Evolutionary conservation across 495 filamentous ascomycete genomes (phyloP).

Genomic region (Penicillium ochrochloron): DNA sequence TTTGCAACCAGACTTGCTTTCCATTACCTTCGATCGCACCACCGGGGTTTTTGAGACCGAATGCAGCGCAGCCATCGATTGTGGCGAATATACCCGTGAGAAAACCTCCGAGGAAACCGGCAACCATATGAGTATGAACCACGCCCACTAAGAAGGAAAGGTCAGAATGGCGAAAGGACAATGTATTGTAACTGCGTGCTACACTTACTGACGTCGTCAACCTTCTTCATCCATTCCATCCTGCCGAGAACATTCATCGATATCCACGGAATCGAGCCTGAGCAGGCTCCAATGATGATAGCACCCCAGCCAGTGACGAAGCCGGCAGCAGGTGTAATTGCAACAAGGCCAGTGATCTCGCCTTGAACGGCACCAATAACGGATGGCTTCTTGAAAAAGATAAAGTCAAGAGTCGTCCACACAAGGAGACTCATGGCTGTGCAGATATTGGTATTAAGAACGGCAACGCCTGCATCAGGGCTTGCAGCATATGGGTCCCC

Average conservation of each 20-base stretch:
- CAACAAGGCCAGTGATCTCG: constrained; percentile 60
- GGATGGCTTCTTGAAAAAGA: constrained; percentile 56
- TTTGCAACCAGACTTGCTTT: constrained; percentile 56
- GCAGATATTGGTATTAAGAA: constrained; percentile 61
- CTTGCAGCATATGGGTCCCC: constrained; percentile 60
- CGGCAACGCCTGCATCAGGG: constrained; percentile 60
- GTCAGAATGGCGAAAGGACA: background rate
- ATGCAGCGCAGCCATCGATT: constrained; percentile 51
- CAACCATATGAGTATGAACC: constrained; percentile 59
- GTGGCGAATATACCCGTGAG: constrained; percentile 59
- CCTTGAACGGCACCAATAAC: constrained; percentile 58
- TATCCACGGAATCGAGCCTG: constrained; percentile 57
- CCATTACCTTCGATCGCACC: constrained; percentile 59
- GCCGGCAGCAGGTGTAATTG: constrained; percentile 61
- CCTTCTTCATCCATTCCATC: constrained; percentile 46
- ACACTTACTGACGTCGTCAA: constrained; percentile 50
- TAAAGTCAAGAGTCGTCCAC: constrained; percentile 52
- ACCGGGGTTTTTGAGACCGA: constrained; percentile 53
- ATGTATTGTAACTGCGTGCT: background rate
- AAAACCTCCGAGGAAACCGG: constrained; percentile 56
- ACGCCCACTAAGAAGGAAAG: constrained; percentile 42
- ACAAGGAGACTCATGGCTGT: constrained; percentile 56
- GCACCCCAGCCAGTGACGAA: constrained; percentile 62
- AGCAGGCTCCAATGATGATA: constrained; percentile 53
- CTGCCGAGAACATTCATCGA: constrained; percentile 58